phyloP scores from a whole-genome alignment of 805 yeast species.

The Starmerella scarabaei region DNA sequence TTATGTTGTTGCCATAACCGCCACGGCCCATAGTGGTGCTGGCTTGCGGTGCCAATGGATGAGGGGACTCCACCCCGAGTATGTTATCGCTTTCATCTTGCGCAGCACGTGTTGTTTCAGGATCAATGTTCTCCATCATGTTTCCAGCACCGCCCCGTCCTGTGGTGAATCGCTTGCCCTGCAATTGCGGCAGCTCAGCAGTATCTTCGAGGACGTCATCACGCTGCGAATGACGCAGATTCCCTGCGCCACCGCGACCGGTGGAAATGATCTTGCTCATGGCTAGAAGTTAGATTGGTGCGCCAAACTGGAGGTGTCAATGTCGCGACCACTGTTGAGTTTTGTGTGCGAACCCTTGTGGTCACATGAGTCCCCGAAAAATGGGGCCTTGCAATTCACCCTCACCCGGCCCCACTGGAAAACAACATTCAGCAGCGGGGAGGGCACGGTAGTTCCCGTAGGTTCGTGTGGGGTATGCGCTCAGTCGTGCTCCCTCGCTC shows the following conservation, averaged over 20 bases:
- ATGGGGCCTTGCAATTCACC: too few species aligned
- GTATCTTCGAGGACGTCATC: conserved; percentile 42
- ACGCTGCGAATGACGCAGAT: conserved; percentile 42
- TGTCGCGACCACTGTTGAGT: too few species aligned
- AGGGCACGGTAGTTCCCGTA: too few species aligned
- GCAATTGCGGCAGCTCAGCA: conserved; percentile 46
- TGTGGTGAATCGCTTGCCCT: conserved; percentile 43
- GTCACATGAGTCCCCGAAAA: too few species aligned
- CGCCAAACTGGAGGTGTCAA: too few species aligned
- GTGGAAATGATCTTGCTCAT: conserved; percentile 35
- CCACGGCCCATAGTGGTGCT: conserved; percentile 43
- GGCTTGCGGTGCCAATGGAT: conserved; percentile 32
- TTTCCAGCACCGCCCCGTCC: conserved; percentile 76
- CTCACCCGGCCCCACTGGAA: too few species aligned
- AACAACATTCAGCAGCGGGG: too few species aligned
- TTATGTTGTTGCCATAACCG: conserved; percentile 42
- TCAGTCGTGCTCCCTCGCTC: too few species aligned
- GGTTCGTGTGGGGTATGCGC: too few species aligned
- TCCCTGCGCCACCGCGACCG: conserved; percentile 73
- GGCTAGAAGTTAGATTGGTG: too few species aligned
- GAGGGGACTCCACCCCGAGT: conserved; percentile 36
- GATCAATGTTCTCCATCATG: conserved; percentile 49
- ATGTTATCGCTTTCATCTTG: conserved; percentile 32
- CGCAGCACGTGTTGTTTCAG: conserved; percentile 41
- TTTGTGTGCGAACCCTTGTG: too few species aligned